Evolutionary conservation across 108 stramenopile species (phyloP).

Genomic region (Tribonema minus): DNA sequence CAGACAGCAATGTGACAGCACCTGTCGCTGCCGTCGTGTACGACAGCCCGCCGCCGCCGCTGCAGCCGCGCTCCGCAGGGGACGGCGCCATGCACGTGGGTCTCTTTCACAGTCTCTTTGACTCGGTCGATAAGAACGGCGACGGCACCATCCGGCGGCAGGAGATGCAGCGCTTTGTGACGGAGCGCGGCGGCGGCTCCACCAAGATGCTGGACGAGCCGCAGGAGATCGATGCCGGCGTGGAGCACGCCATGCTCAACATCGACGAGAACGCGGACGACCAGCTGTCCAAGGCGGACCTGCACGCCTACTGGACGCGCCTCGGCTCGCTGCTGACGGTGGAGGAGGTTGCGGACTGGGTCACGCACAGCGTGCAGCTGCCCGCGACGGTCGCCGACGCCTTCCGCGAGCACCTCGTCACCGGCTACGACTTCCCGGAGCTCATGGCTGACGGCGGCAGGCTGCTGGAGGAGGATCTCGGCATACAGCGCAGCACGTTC

Average conservation of each 20-base stretch:
- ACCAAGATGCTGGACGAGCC: background rate
- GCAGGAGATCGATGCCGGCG: background rate
- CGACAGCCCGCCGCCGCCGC: background rate
- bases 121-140: background rate
- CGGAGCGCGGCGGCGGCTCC: background rate
- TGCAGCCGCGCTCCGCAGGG: background rate
- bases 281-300: conserved; percentile 7
- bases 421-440: conserved; percentile 66
- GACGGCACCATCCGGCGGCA: background rate
- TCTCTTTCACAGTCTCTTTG: background rate
- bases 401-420: conserved; percentile 58
- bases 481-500: conserved; percentile 55
- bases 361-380: conserved; percentile 61
- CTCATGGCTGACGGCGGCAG: conserved; percentile 57
- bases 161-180: background rate
- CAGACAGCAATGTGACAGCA: background rate
- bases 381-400: conserved; percentile 57
- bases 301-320: conserved; percentile 53
- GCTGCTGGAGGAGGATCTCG: conserved; percentile 54
- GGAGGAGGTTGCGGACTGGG: conserved; percentile 64
- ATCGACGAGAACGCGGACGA: background rate
- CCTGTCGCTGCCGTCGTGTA: background rate
- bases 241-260: background rate
- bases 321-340: conserved; percentile 60
- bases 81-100: background rate